phyloP scores from a whole-genome alignment of 495 filamentous ascomycete genomes.

The Rhizodiscina lignyota region DNA sequence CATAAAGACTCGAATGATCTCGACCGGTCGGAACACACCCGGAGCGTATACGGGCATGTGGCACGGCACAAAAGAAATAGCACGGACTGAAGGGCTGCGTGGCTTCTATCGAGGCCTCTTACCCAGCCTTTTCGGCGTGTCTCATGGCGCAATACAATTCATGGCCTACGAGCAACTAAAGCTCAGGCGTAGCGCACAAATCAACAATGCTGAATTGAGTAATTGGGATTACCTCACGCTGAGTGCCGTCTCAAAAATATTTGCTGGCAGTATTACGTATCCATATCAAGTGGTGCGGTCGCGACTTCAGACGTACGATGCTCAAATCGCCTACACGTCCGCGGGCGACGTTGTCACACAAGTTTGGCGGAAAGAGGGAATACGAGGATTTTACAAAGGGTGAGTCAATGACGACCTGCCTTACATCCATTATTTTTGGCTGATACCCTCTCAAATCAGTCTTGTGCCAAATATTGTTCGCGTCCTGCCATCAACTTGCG shows the following conservation, averaged over 20 bases:
- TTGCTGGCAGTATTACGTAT: slow-evolving; percentile 77
- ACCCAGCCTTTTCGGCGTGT: slow-evolving; percentile 76
- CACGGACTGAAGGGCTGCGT: slow-evolving; percentile 46
- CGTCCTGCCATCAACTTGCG: slow-evolving; percentile 86
- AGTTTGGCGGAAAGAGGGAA: slow-evolving; percentile 64
- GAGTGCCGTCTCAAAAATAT: slow-evolving; percentile 67
- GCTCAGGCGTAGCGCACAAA: slow-evolving; percentile 27
- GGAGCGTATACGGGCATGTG: slow-evolving; percentile 71
- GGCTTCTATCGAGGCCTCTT: slow-evolving; percentile 77
- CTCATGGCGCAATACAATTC: slow-evolving; percentile 90
- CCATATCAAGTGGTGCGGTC: slow-evolving; percentile 85
- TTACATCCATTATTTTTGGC: background rate
- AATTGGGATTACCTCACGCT: slow-evolving; percentile 65
- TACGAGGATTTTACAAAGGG: slow-evolving; percentile 82
- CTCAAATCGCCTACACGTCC: slow-evolving; percentile 48
- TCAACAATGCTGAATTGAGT: slow-evolving; percentile 31
- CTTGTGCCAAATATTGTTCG: slow-evolving; percentile 73
- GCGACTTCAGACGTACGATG: slow-evolving; percentile 76
- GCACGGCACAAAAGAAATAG: slow-evolving; percentile 47
- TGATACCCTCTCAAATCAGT: slow-evolving; percentile 10
- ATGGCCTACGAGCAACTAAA: slow-evolving; percentile 87
- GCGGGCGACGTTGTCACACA: slow-evolving; percentile 51
- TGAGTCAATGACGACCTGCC: slow-evolving; percentile 7
- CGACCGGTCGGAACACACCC: slow-evolving; percentile 49
- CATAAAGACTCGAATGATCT: slow-evolving; percentile 93